Conservation (phyloP, 257 asterid species). For the Voacanga thouarsii region DNA sequence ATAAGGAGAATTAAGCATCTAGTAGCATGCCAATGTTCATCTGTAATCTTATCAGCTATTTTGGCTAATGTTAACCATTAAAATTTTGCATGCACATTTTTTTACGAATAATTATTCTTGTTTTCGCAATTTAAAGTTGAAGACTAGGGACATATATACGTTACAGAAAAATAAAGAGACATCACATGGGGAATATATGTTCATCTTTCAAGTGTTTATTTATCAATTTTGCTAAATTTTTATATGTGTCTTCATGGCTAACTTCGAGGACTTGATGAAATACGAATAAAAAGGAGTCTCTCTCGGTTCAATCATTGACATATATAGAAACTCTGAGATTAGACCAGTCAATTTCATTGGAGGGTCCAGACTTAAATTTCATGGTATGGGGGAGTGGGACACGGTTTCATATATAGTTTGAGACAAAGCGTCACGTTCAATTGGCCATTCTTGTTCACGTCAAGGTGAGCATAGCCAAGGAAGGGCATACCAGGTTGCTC, state of each 20-base stretch:
- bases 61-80: not conserved
- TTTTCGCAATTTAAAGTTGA: not conserved
- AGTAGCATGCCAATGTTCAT: not conserved
- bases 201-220: not conserved
- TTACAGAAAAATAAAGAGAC: not conserved
- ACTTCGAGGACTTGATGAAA: not conserved
- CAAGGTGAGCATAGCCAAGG: constrained; percentile 10
- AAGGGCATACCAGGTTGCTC: constrained; percentile 24
- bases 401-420: constrained; percentile 11
- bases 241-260: not conserved
- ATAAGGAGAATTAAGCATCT: not conserved
- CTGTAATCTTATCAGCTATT: too few species aligned
- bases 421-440: constrained; percentile 31
- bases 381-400: constrained; percentile 33
- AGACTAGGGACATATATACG: too few species aligned
- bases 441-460: constrained; percentile 20
- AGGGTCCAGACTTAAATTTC: constrained; percentile 12
- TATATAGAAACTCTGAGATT: not conserved
- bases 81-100: not conserved
- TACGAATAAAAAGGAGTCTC: not conserved
- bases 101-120: not conserved
- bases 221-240: not conserved
- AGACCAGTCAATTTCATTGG: not conserved
- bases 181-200: not conserved
- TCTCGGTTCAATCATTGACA: constrained; percentile 9